A percentile compares a stretch with the other conserved stretches of the same genome.
Evolutionary conservation across 257 asterid genomes (phyloP).

Genomic region (Avicennia marina): DNA sequence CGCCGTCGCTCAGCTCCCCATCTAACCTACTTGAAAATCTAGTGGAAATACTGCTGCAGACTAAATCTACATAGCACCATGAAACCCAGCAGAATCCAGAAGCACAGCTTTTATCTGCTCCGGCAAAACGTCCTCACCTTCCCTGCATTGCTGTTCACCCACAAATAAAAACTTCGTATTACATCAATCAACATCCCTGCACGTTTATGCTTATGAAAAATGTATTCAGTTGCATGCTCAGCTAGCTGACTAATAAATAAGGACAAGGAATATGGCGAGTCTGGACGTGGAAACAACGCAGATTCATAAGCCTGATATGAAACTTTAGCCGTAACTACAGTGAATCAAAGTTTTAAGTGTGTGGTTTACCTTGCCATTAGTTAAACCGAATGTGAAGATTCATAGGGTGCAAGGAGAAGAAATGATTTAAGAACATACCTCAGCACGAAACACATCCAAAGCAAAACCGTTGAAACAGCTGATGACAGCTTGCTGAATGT

Average conservation of each 20-base stretch:
- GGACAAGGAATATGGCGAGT: too few species aligned
- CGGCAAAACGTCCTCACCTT: slow-evolving; percentile 41
- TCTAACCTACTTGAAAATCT: background rate
- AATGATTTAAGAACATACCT: too few species aligned
- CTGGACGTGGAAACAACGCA: too few species aligned
- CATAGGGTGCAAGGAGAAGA: too few species aligned
- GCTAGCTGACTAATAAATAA: background rate
- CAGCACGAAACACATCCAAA: background rate
- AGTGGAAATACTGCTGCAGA: background rate
- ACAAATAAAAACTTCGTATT: background rate
- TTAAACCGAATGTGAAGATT: too few species aligned
- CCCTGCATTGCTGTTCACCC: slow-evolving; percentile 36
- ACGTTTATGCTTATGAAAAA: too few species aligned
- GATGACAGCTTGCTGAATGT: background rate
- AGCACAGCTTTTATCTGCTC: slow-evolving; percentile 53
- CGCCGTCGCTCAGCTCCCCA: too few species aligned
- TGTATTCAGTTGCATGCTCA: too few species aligned
- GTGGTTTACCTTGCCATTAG: background rate
- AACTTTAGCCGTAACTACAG: background rate
- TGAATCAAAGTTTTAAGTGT: background rate
- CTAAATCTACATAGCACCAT: slow-evolving; percentile 32
- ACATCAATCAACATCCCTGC: background rate
- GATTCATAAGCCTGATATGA: too few species aligned
- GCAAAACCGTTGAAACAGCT: background rate
- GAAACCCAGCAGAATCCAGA: slow-evolving; percentile 48